Conservation (phyloP, 768 basidiomycete species). For the Lactarius evosmus region DNA sequence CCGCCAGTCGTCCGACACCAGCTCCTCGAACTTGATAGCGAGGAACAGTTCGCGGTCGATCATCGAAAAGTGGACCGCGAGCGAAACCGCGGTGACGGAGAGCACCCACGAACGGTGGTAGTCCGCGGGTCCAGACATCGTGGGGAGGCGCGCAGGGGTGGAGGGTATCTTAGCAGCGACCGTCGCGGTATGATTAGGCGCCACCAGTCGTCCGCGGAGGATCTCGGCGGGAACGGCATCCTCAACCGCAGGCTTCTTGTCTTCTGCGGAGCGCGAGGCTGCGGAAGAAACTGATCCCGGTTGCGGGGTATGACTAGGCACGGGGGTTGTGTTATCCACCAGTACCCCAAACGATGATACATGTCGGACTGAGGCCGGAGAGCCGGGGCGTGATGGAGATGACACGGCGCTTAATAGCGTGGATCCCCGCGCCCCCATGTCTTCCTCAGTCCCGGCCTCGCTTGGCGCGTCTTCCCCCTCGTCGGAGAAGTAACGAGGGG, state of each 20-base stretch:
- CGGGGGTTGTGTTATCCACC: slow-evolving; percentile 19
- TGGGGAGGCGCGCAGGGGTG: slow-evolving; percentile 30
- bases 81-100: slow-evolving; percentile 50
- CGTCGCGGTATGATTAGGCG: slow-evolving; percentile 28
- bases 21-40: slow-evolving; percentile 81
- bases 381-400: slow-evolving; percentile 21
- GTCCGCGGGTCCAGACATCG: slow-evolving; percentile 20
- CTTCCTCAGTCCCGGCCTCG: neutral
- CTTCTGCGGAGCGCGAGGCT: slow-evolving; percentile 32
- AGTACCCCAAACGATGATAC: slow-evolving; percentile 18
- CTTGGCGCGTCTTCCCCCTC: slow-evolving; percentile 40
- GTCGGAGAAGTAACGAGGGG: slow-evolving; percentile 51
- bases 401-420: slow-evolving; percentile 13
- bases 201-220: slow-evolving; percentile 52
- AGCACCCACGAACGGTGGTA: slow-evolving; percentile 71
- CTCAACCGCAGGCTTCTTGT: slow-evolving; percentile 52
- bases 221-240: slow-evolving; percentile 68
- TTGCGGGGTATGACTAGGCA: neutral
- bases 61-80: slow-evolving; percentile 80
- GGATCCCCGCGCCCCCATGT: slow-evolving; percentile 1
- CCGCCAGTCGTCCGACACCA: slow-evolving; percentile 73
- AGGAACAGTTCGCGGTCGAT: slow-evolving; percentile 88
- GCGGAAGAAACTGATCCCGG: neutral
- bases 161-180: slow-evolving; percentile 36
- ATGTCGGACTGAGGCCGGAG: slow-evolving; percentile 22